These are phyloP conservation scores for Penicillium coprophilum DNA, from an alignment of 495 filamentous ascomycete genomes.

Conservation along the genomic window DNA sequence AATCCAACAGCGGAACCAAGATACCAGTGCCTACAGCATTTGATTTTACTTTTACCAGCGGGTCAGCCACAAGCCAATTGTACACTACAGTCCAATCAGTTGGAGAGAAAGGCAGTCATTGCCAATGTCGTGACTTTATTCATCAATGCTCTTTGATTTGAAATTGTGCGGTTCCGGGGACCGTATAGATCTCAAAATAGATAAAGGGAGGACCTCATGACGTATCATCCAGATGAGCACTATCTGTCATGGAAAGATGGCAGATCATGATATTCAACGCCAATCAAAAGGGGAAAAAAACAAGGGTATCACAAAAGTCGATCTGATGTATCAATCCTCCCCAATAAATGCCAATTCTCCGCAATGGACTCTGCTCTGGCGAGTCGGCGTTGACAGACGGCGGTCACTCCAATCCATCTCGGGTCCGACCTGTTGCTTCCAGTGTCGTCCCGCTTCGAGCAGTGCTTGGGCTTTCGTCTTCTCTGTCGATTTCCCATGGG, in stretches of 20 bases:
- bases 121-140: neutral
- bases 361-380: constrained; percentile 22
- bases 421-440: constrained; percentile 48
- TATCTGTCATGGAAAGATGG: neutral
- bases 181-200: neutral
- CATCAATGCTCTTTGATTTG: neutral
- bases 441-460: constrained; percentile 40
- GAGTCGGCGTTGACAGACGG: constrained; percentile 30
- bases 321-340: neutral
- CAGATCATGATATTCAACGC: neutral
- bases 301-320: neutral
- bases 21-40: constrained; percentile 13
- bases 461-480: constrained; percentile 41
- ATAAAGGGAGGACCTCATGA: neutral
- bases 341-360: constrained; percentile 13
- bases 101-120: neutral
- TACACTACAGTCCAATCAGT: constrained; percentile 5
- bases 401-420: constrained; percentile 41
- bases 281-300: neutral
- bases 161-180: neutral
- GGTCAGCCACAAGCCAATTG: constrained; percentile 7
- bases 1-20: constrained; percentile 4
- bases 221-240: neutral
- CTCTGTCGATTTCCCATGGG: constrained; percentile 39
- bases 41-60: constrained; percentile 11